Evolutionary conservation across 805 yeast genomes (phyloP).

Genomic region (Kodamaea sagamina): DNA sequence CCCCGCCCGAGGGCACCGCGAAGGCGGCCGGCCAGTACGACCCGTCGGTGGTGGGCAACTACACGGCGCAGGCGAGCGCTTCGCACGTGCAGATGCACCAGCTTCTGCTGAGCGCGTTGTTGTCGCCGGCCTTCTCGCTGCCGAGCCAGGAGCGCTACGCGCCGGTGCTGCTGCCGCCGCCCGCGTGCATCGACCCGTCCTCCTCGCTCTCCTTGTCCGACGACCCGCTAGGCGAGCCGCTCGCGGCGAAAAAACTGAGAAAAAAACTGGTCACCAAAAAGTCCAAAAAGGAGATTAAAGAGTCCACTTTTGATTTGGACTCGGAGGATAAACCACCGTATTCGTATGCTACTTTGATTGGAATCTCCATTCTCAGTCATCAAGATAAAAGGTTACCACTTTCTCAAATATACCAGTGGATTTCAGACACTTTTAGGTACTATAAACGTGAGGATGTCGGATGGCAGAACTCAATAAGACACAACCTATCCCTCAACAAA

Average conservation of each 20-base stretch:
- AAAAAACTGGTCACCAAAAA: conserved; percentile 18
- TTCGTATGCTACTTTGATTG: conserved; percentile 90
- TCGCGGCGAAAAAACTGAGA: conserved; percentile 25
- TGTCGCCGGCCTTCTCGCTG: conserved; percentile 50
- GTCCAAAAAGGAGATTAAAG: conserved; percentile 29
- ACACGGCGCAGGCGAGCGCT: background rate
- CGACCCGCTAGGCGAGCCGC: conserved; percentile 9
- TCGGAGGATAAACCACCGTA: conserved; percentile 84
- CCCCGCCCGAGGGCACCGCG: conserved; percentile 35
- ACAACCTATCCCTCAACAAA: conserved; percentile 87
- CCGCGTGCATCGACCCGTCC: conserved; percentile 18
- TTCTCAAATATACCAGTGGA: conserved; percentile 87
- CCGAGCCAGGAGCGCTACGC: conserved; percentile 36
- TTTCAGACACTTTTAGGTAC: conserved; percentile 77
- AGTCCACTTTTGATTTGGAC: conserved; percentile 43
- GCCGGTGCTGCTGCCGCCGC: conserved; percentile 16
- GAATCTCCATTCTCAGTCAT: conserved; percentile 88
- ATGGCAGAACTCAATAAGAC: conserved; percentile 98
- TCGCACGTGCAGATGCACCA: no score
- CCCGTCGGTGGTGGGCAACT: conserved; percentile 21
- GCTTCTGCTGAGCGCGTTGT: conserved; percentile 17
- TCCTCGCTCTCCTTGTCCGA: conserved; percentile 17
- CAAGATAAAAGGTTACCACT: conserved; percentile 47
- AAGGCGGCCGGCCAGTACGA: conserved; percentile 20
- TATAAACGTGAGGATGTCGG: conserved; percentile 86